Percentiles rank a stretch among this genome's conserved stretches.
These are phyloP conservation scores for Lepidium sativum DNA, from an alignment of 345 rosid species.

Conservation along the genomic window DNA sequence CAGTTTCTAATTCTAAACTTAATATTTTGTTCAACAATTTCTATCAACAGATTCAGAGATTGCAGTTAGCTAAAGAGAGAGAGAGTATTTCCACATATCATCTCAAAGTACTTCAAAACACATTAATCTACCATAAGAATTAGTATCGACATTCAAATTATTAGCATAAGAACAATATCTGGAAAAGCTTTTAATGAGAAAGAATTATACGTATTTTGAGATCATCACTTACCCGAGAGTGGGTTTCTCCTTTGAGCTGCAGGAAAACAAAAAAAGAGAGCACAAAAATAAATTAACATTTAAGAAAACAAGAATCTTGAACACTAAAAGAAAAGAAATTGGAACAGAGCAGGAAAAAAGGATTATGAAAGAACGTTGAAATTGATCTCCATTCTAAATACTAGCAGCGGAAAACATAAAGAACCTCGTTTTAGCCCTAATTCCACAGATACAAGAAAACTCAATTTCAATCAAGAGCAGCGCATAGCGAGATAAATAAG, in stretches of 20 bases:
- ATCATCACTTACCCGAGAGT: conserved; percentile 66
- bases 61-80: not conserved
- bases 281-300: not conserved
- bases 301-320: not conserved
- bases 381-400: not conserved
- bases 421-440: not conserved
- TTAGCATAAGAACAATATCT: not conserved
- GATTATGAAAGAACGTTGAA: not conserved
- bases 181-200: not conserved
- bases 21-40: not conserved
- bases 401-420: not conserved
- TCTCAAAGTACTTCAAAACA: not conserved
- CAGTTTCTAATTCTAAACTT: not conserved
- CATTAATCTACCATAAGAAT: not conserved
- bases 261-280: not conserved
- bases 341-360: too few relatives aligned
- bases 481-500: not conserved
- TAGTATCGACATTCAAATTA: not conserved
- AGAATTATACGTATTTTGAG: not conserved
- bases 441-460: not conserved
- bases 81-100: not conserved
- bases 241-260: conserved; percentile 96
- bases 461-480: not conserved
- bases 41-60: not conserved
- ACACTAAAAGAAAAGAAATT: too few relatives aligned